Evolutionary conservation across 140 eudicot genomes (phyloP).

Genomic region (Stevia rebaudiana): DNA sequence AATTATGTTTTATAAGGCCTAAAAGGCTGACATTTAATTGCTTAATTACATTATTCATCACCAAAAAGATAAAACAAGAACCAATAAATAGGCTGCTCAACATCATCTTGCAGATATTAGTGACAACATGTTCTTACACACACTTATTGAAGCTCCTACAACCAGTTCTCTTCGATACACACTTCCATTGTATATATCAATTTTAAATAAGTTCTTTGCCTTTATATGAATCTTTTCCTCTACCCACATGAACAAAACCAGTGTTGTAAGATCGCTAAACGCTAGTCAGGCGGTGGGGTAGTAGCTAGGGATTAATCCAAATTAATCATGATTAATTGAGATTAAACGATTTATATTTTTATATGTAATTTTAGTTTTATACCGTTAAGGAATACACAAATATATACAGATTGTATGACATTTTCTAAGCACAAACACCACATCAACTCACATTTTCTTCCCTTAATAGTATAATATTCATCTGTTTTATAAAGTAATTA

Average conservation of each 20-base stretch:
- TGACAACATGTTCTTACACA: neutral
- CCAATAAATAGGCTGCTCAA: neutral
- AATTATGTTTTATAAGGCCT: neutral
- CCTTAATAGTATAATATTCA: neutral
- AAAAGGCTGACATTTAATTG: neutral
- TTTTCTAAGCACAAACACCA: neutral
- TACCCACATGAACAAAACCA: too few species aligned
- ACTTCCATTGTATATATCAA: neutral
- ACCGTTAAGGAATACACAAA: too few species aligned
- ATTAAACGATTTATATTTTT: too few species aligned
- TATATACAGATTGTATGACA: too few species aligned
- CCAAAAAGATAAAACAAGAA: neutral
- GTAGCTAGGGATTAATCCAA: too few species aligned
- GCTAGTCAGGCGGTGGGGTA: too few species aligned
- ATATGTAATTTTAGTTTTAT: too few species aligned
- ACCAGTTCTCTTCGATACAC: neutral
- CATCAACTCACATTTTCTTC: neutral
- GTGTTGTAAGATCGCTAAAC: too few species aligned
- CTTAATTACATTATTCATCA: slow-evolving; percentile 1
- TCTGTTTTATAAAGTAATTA: neutral
- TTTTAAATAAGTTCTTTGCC: neutral
- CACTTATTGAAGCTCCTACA: neutral
- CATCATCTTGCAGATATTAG: neutral
- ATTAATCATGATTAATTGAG: too few species aligned
- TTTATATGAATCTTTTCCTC: neutral